Base-by-base conservation (phyloP, 2,329 filamentous ascomycete species). In the Colletotrichum chlorophyti region DNA sequence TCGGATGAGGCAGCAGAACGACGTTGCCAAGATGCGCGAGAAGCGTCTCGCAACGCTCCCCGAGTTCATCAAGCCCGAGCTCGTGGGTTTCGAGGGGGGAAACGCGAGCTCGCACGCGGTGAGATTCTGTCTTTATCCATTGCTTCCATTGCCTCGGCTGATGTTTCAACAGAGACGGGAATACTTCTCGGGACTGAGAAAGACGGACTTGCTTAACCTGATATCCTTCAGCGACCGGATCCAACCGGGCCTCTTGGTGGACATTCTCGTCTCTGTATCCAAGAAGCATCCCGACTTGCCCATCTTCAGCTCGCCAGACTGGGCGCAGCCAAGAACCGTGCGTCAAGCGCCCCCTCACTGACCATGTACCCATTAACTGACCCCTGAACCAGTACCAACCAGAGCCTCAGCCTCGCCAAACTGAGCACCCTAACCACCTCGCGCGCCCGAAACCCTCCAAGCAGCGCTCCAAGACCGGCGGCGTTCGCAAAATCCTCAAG, bases 241-340 rank as follows among this genome's bases (percentile, higher is more conserved):
- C 12, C 68, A 72, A 21, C 74, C 76, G 2, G 73, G 75, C 29
- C 72, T 79, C 10, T 68, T 79, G 2, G 69, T 72, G 12, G 74
- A 79, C 45, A 59, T 79, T 5, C 68, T 78, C 23, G 72, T 76
- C 8, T 76, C 75, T 3, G 70, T 78, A n/a, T 74, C 77, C 7
- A 76, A 71, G 53, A 74, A 69, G 42, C 75, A 79, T 35, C 73
- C 76, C 0, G 69, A 74, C n/a, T 67, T 79, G 3, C 75, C 76
- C 19, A 72, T 79, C 4, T 79, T 78, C 54, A 65, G 72, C 57
- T 72, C 72, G 0, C 76, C 76, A 6, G 72, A 77, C 54, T 79
- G 77, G 77, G 69, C 72, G 26, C 32, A 58, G 14, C 58, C 52
- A 10, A 52, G 24, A 21, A 42, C 59, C 12, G 62, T 62, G 32